Conservation (phyloP, 2,329 filamentous ascomycete genomes). For the Didymella glomerata region DNA sequence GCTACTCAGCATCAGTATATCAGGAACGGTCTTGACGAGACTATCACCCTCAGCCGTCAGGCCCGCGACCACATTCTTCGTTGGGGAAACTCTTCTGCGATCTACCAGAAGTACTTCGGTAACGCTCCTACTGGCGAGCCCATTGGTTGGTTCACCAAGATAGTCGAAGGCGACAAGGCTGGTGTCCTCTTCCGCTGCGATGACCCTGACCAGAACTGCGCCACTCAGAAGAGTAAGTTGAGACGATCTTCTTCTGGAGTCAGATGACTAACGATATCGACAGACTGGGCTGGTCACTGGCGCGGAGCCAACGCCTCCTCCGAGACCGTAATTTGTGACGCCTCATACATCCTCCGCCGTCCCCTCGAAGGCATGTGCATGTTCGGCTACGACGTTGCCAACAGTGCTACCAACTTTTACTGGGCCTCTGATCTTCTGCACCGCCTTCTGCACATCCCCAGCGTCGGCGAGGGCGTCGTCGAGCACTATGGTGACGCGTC, state of each 20-base stretch:
- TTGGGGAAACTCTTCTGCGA: conserved; percentile 64
- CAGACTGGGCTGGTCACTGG: conserved; percentile 74
- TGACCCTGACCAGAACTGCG: conserved; percentile 71
- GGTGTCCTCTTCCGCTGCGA: conserved; percentile 72
- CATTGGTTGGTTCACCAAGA: conserved; percentile 69
- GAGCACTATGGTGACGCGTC: conserved; percentile 70
- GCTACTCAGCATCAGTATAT: conserved; percentile 67
- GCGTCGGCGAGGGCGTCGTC: conserved; percentile 66
- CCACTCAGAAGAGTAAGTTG: conserved; percentile 36
- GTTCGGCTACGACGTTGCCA: conserved; percentile 68
- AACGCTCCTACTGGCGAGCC: conserved; percentile 64
- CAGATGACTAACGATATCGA: background rate
- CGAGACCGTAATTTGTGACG: conserved; percentile 74
- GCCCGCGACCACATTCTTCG: conserved; percentile 69
- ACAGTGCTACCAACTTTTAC: conserved; percentile 65
- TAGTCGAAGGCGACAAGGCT: conserved; percentile 66
- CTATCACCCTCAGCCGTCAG: conserved; percentile 65
- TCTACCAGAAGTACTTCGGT: conserved; percentile 74
- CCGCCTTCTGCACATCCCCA: conserved; percentile 69
- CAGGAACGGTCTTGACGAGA: conserved; percentile 65
- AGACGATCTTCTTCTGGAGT: background rate
- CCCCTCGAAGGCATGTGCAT: conserved; percentile 68
- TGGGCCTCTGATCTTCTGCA: conserved; percentile 74
- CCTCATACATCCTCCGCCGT: conserved; percentile 66
- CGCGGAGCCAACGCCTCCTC: conserved; percentile 69